A percentile compares a stretch with the other conserved stretches of the same genome.
Evolutionary conservation across 2,329 filamentous ascomycete genomes (phyloP).

Genomic region (Pseudogymnoascus sp.): DNA sequence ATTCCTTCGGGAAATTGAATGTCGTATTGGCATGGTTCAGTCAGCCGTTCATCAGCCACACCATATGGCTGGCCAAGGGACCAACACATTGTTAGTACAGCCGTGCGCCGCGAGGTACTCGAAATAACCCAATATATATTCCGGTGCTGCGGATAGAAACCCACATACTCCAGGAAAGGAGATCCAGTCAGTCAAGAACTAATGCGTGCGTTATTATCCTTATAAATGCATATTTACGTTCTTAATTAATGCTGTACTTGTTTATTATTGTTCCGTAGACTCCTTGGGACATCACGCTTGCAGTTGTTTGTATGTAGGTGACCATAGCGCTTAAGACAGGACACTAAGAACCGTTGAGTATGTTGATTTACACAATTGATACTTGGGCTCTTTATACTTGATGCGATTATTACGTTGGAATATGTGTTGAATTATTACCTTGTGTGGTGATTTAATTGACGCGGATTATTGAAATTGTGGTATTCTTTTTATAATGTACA

Average conservation of each 20-base stretch:
- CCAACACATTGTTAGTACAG: not conserved
- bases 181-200: not conserved
- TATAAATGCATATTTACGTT: not conserved
- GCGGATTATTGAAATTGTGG: not conserved
- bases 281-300: not conserved
- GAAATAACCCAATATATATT: not conserved
- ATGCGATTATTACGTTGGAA: no score
- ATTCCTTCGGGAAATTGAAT: not conserved
- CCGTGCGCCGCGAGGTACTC: not conserved
- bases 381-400: not conserved
- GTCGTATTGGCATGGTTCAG: conserved; percentile 6
- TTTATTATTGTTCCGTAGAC: not conserved
- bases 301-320: not conserved
- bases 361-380: not conserved
- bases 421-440: not conserved
- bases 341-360: not conserved
- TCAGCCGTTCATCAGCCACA: conserved; percentile 5
- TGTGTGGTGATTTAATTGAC: not conserved
- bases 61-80: conserved; percentile 1
- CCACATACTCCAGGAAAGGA: not conserved
- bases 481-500: not conserved
- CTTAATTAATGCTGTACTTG: not conserved
- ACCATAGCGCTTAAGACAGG: not conserved
- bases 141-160: not conserved
- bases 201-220: not conserved